Evolutionary conservation across 352 stramenopile species (phyloP).

Genomic region (Globisporangium ultimum): DNA sequence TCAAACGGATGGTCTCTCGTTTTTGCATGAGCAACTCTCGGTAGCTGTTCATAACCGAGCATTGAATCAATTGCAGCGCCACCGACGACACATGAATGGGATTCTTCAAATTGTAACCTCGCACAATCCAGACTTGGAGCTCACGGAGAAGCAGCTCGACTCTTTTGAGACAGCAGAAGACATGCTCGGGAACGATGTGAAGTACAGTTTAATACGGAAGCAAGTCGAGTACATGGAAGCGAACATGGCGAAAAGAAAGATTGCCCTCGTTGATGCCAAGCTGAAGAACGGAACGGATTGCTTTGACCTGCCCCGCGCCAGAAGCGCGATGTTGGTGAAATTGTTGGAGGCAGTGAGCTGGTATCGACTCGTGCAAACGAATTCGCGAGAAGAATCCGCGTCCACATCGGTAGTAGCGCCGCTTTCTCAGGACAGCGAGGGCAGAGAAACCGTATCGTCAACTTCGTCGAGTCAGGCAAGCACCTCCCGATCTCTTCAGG

Average conservation of each 20-base stretch:
- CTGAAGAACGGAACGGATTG: constrained; percentile 61
- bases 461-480: constrained; percentile 14
- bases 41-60: constrained; percentile 60
- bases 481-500: constrained; percentile 39
- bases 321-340: constrained; percentile 65
- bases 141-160: constrained; percentile 80
- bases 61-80: constrained; percentile 78
- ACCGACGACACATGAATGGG: constrained; percentile 65
- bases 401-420: constrained; percentile 42
- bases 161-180: constrained; percentile 68
- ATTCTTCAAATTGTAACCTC: constrained; percentile 81
- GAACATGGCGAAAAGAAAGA: constrained; percentile 40
- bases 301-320: constrained; percentile 53
- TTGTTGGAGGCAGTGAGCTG: constrained; percentile 81
- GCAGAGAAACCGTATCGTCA: constrained; percentile 9
- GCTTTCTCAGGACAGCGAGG: constrained; percentile 3
- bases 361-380: constrained; percentile 83
- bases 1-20: constrained; percentile 50
- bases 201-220: constrained; percentile 58
- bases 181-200: constrained; percentile 77
- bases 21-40: constrained; percentile 52
- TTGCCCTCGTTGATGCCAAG: constrained; percentile 47
- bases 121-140: constrained; percentile 73
- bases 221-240: constrained; percentile 52
- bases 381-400: constrained; percentile 58